These are phyloP conservation scores for Mucor saturninus DNA, from an alignment of 371 early-diverging fungal genomes.

Conservation along the genomic window DNA sequence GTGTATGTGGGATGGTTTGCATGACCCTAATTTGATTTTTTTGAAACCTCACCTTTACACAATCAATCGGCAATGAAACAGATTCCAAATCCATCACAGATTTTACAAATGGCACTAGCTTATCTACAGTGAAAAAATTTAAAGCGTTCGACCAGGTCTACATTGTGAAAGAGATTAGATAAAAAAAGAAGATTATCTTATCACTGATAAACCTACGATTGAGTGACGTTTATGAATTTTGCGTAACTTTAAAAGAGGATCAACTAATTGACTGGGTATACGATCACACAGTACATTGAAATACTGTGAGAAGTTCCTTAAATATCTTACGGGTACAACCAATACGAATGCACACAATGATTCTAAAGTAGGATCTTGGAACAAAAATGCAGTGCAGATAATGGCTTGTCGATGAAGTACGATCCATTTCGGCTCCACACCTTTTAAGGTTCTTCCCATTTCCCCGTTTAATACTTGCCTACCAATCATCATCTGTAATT, in stretches of 20 bases:
- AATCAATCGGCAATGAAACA: conserved; percentile 60
- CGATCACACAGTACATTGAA: conserved; percentile 56
- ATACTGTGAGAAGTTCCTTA: conserved; percentile 60
- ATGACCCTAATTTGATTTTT: neutral
- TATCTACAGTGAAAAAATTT: conserved; percentile 51
- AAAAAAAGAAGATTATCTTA: conserved; percentile 3
- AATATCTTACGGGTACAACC: conserved; percentile 58
- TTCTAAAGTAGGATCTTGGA: conserved; percentile 31
- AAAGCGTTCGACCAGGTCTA: conserved; percentile 51
- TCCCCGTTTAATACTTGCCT: conserved; percentile 69
- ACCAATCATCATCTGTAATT: conserved; percentile 45
- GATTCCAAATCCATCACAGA: conserved; percentile 66
- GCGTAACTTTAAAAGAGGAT: conserved; percentile 42
- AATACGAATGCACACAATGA: conserved; percentile 53
- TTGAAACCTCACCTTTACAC: conserved; percentile 43
- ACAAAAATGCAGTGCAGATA: conserved; percentile 50
- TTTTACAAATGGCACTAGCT: conserved; percentile 59
- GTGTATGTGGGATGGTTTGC: too few species aligned
- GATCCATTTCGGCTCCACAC: conserved; percentile 61
- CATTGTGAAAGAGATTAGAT: neutral
- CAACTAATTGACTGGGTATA: conserved; percentile 54
- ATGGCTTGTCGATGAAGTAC: conserved; percentile 54
- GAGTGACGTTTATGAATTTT: conserved; percentile 30
- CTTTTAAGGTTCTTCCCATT: conserved; percentile 44
- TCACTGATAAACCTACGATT: conserved; percentile 22